These are phyloP conservation scores for Colletotrichum siamense DNA, from an alignment of 2,329 filamentous ascomycete species.

Conservation along the genomic window DNA sequence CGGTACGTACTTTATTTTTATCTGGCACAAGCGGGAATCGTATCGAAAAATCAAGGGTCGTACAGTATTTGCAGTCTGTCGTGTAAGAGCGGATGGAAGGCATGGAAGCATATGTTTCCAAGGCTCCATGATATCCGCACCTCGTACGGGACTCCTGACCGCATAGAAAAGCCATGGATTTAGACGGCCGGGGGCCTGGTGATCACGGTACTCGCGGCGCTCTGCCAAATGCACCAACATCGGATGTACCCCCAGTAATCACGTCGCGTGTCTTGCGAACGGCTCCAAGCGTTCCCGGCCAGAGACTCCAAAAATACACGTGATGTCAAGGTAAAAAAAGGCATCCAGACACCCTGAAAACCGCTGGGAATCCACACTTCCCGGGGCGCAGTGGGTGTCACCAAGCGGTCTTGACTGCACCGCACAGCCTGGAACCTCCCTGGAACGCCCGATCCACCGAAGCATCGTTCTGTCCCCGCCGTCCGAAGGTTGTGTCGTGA, in stretches of 20 bases:
- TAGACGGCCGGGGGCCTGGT: background rate
- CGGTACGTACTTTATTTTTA: background rate
- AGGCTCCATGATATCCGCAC: background rate
- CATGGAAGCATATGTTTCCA: background rate
- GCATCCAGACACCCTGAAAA: background rate
- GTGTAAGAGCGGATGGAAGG: background rate
- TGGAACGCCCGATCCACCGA: background rate
- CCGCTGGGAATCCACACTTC: background rate
- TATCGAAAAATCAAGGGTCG: background rate
- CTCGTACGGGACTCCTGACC: background rate
- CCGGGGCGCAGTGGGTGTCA: slow-evolving; percentile 4
- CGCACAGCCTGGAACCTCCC: background rate
- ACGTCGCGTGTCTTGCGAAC: background rate
- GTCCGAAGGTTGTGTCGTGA: background rate
- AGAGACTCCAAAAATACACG: slow-evolving; percentile 1
- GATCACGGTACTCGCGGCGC: background rate
- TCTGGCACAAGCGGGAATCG: background rate
- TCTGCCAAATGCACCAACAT: background rate
- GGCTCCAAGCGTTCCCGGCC: slow-evolving; percentile 2
- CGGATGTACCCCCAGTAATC: background rate
- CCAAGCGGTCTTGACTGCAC: background rate
- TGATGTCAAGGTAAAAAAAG: background rate
- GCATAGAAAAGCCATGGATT: background rate
- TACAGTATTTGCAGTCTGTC: background rate
- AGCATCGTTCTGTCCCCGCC: slow-evolving; percentile 1